These are phyloP conservation scores for Microsporum audouinii DNA, from an alignment of 2,329 filamentous ascomycete species.

Conservation along the genomic window DNA sequence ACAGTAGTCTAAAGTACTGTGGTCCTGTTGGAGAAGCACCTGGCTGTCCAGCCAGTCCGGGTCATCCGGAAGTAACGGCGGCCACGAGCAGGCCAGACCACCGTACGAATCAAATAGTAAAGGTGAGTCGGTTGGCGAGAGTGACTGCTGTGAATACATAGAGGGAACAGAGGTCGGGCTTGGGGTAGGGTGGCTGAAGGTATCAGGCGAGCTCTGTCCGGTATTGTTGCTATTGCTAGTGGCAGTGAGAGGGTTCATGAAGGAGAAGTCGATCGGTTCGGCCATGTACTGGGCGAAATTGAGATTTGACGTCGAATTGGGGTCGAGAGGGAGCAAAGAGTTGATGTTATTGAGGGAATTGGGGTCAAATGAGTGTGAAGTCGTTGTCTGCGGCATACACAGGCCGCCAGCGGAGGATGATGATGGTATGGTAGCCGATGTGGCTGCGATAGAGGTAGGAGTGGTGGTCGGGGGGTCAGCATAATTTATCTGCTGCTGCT, in stretches of 20 bases:
- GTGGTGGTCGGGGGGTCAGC: not conserved
- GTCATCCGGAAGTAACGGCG: conserved; percentile 13
- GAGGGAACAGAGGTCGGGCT: conserved; percentile 11
- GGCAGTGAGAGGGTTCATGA: conserved; percentile 4
- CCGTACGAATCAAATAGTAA: conserved; percentile 10
- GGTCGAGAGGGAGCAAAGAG: conserved; percentile 9
- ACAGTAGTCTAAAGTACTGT: not conserved
- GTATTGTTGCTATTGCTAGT: not conserved
- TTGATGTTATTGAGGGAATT: not conserved
- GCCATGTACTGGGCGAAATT: conserved; percentile 12
- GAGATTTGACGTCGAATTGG: conserved; percentile 4
- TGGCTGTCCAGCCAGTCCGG: conserved; percentile 14
- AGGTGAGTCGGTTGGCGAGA: conserved; percentile 13
- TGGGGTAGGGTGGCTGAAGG: not conserved
- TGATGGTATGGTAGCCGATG: not conserved
- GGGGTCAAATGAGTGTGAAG: not conserved
- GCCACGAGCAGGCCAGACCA: conserved; percentile 7
- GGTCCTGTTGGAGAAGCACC: conserved; percentile 1
- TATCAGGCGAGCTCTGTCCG: not conserved
- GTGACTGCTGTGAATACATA: conserved; percentile 10
- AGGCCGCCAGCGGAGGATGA: not conserved
- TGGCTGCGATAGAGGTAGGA: not conserved
- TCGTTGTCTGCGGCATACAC: not conserved
- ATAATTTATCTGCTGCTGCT: not conserved
- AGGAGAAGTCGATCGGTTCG: conserved; percentile 12